phyloP scores from a whole-genome alignment of 768 basidiomycete species.

The Lepiota venenata region DNA sequence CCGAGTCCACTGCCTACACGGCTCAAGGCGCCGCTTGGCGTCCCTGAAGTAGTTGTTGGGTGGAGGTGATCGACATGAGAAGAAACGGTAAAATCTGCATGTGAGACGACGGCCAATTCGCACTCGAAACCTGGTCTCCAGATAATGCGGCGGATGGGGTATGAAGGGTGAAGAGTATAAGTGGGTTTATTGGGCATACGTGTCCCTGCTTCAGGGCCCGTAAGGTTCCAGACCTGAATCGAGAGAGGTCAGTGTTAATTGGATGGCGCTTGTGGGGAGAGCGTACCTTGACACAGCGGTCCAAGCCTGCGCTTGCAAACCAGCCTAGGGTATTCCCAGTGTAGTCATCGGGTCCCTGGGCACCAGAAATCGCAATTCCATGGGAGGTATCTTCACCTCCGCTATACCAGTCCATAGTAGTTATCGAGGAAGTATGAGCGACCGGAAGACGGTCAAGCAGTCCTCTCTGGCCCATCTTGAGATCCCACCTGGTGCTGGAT shows the following conservation, averaged over 20 bases:
- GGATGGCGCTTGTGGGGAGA: not conserved
- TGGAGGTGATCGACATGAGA: constrained; percentile 19
- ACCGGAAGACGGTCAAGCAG: constrained; percentile 68
- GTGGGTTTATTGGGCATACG: constrained; percentile 62
- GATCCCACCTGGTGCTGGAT: constrained; percentile 57
- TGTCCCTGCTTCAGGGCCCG: constrained; percentile 32
- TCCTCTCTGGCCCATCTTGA: constrained; percentile 74
- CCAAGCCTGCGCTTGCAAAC: constrained; percentile 78
- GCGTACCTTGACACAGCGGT: constrained; percentile 71
- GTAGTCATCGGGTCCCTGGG: constrained; percentile 18
- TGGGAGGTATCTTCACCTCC: constrained; percentile 13
- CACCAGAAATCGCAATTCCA: constrained; percentile 14
- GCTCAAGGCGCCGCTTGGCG: constrained; percentile 17
- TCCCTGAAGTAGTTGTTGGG: constrained; percentile 11
- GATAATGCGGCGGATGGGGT: constrained; percentile 65
- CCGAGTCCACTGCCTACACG: constrained; percentile 27
- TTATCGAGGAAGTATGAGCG: constrained; percentile 70
- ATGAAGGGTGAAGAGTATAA: constrained; percentile 73
- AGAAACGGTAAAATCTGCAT: constrained; percentile 42
- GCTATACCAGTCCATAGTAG: constrained; percentile 70
- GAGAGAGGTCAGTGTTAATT: not conserved
- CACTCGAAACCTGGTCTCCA: constrained; percentile 80
- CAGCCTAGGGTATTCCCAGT: constrained; percentile 51
- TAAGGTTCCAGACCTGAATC: constrained; percentile 69
- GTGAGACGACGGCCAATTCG: constrained; percentile 73